Base-by-base conservation (phyloP, 805 yeast species). In the Saturnispora halmiae region DNA sequence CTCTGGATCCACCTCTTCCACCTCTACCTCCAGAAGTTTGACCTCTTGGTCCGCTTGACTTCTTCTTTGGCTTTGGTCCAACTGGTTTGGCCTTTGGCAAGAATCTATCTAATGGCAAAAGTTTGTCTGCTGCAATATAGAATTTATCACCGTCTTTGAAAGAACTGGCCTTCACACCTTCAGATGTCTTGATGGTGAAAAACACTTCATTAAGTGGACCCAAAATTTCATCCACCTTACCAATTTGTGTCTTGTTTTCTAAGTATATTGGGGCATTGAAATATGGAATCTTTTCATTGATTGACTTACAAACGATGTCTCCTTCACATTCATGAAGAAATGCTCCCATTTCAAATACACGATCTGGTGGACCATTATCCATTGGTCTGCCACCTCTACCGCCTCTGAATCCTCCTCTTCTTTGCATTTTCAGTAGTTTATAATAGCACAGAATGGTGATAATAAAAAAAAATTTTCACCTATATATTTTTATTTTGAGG, bases 161-260 rank as follows among this genome's bases (percentile, higher is more conserved):
- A 40, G 95, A 84, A 28, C 74, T 65, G 42, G 98, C 96, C 61
- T 83, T 92, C 40, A 92, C 92, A 59, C 99, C 99, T 60, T 92
- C 98, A 39, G 83, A 72, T 43, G 96, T 92, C 67, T 92, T 92
- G 53, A 92, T 79, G 29, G 99, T 92, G 74, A 92, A 92, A 61
- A 75, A 90, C n/a, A 92, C 96, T 66, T 92, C 98, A 61, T 92
- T 92, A 60, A 92, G 67, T 36, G 98, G 97, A 38, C 99, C 99
- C 52, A 92, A 73, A 48, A 92, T 92, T 71, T 92, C 99, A 62
- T 92, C 99, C 44, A 92, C 95, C 64, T 92, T 92, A 55, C 99
- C 99, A 36, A 92, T 79, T 59, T 82, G 92, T 20, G 95, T 82
- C 66, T 92, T 92, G 73, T 92, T 90, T 63, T 92, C 97, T 53